phyloP scores from a whole-genome alignment of 2,329 filamentous ascomycete genomes.

The Torrubiella hemipterigena region DNA sequence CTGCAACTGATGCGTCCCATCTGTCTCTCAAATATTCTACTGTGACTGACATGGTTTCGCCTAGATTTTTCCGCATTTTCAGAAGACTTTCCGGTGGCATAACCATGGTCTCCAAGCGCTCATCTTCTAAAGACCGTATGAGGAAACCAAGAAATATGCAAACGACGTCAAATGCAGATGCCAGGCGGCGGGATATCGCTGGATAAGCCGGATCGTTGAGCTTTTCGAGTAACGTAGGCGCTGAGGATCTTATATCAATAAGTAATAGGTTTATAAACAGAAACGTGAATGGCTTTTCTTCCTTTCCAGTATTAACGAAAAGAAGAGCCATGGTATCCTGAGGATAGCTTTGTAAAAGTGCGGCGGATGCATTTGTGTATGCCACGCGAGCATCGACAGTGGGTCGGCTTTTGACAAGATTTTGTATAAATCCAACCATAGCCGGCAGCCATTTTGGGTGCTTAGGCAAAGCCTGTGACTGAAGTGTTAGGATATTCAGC shows the following conservation, averaged over 20 bases:
- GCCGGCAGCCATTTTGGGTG: slow-evolving; percentile 41
- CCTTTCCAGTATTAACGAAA: slow-evolving; percentile 32
- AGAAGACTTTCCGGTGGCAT: slow-evolving; percentile 48
- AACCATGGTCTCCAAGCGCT: slow-evolving; percentile 23
- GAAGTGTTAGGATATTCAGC: slow-evolving; percentile 7
- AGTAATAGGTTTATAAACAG: slow-evolving; percentile 53
- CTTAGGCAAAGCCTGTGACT: slow-evolving; percentile 36
- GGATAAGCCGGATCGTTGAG: slow-evolving; percentile 44
- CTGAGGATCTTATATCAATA: slow-evolving; percentile 51
- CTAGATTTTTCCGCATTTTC: slow-evolving; percentile 46
- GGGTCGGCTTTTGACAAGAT: slow-evolving; percentile 42
- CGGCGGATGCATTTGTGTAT: slow-evolving; percentile 46
- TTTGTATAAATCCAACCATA: slow-evolving; percentile 35
- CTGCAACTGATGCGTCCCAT: slow-evolving; percentile 56
- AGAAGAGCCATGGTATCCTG: slow-evolving; percentile 31
- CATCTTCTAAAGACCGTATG: slow-evolving; percentile 39
- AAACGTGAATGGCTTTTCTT: slow-evolving; percentile 45
- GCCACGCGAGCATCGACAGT: slow-evolving; percentile 42
- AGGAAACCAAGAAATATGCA: slow-evolving; percentile 48
- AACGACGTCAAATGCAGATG: slow-evolving; percentile 50
- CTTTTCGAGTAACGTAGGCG: slow-evolving; percentile 45
- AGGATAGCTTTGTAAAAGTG: slow-evolving; percentile 45
- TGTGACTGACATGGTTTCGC: slow-evolving; percentile 50
- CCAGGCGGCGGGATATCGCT: slow-evolving; percentile 37
- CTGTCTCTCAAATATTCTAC: slow-evolving; percentile 57